Base-by-base conservation (phyloP, 1,284 basidiomycete genomes). In the Mycena sp. region DNA sequence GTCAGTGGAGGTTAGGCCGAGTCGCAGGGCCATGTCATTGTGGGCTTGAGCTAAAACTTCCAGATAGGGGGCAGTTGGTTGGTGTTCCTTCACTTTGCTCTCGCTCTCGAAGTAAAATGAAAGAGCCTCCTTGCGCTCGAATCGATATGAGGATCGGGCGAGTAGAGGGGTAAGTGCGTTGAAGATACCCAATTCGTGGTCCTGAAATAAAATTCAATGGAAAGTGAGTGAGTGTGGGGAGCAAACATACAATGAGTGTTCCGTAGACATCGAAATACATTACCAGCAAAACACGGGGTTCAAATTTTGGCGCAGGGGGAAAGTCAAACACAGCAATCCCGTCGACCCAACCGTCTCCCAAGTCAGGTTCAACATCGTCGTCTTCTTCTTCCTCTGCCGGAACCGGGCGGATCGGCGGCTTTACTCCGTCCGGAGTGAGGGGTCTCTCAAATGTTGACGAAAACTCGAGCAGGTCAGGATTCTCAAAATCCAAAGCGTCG, bases 221-320 rank as follows among this genome's bases (percentile, higher is more conserved):
- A 14, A 35, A 35, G 14, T 35, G 32, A 14, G 32, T 35, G 14
- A 14, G 32, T 9, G 32, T 7, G 32, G 28, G 10, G 19, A 12
- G 17, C n/a, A 30, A 14, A 53, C 58, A n/a, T 53, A 60, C 58
- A 16, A 60, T 40, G 16, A 53, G 51, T 3, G 58, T 61, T 1
- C 58, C 50, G 21, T 48, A 53, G 14, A 60, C 25, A 23, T 54
- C 51, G 10, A 53, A 37, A 19, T 60, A 60, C 2, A 60, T 23
- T 3, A 60, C 23, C 32, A 45, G 41, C 1, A 60, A 12, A 9
- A 32, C 28, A 3, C 3, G 5, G 9, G 48, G 19, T 2, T 46
- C 28, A 21, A 48, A 28, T n/a, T 3, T 3, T 3, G 51, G 43
- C 21, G 19, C 19, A 1, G 43, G 45, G 17, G 29, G 26, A 7